Evolutionary conservation across 1,139 yeast species (phyloP).

Genomic region (Lizanozyma gosingica): DNA sequence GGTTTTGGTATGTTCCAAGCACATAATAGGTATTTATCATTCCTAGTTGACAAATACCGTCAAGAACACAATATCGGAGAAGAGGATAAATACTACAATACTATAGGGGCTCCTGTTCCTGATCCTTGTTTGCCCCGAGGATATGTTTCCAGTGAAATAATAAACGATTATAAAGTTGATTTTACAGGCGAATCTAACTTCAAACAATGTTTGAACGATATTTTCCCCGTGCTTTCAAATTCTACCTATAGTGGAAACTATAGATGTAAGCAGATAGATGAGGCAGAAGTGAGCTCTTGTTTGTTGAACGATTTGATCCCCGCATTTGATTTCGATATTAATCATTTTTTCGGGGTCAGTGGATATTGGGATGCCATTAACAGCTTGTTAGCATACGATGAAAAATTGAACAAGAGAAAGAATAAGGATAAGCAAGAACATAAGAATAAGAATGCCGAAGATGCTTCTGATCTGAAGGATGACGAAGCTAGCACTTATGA

Average conservation of each 20-base stretch:
- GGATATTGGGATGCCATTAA: slow-evolving; percentile 74
- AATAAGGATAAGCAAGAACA: slow-evolving; percentile 10
- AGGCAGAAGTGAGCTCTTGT: slow-evolving; percentile 35
- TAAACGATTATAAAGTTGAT: slow-evolving; percentile 20
- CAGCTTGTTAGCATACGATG: slow-evolving; percentile 28
- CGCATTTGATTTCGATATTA: slow-evolving; percentile 56
- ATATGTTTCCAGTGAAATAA: slow-evolving; percentile 15
- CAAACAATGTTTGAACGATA: slow-evolving; percentile 40
- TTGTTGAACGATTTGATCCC: slow-evolving; percentile 50
- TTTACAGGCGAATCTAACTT: slow-evolving; percentile 56
- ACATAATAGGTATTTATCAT: slow-evolving; percentile 37
- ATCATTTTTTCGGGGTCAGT: slow-evolving; percentile 69
- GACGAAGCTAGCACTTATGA: slow-evolving; percentile 17
- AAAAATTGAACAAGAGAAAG: slow-evolving; percentile 10
- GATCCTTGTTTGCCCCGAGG: slow-evolving; percentile 64
- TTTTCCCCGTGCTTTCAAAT: slow-evolving; percentile 45
- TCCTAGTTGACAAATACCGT: slow-evolving; percentile 20
- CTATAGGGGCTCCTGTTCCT: slow-evolving; percentile 18
- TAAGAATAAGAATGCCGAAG: slow-evolving; percentile 9
- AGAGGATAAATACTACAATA: slow-evolving; percentile 8
- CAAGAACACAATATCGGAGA: slow-evolving; percentile 10
- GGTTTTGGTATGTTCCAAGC: slow-evolving; percentile 77
- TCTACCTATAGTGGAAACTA: slow-evolving; percentile 19
- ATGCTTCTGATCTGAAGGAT: slow-evolving; percentile 9
- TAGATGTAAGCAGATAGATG: slow-evolving; percentile 23